Conservation (phyloP, 768 basidiomycete species). For the Leccinum boreale region DNA sequence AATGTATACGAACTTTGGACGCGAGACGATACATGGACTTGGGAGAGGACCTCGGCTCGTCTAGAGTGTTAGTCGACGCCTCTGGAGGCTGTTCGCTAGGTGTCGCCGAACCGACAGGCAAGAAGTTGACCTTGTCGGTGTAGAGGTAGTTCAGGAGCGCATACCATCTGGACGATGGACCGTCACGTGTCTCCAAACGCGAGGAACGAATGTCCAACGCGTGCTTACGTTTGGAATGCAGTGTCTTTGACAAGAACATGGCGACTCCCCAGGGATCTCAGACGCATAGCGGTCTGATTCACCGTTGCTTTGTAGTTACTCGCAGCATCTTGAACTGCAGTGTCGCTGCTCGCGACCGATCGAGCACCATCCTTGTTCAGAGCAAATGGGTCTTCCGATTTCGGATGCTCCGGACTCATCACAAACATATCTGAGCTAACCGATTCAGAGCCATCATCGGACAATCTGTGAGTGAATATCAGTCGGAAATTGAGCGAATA, state of each 20-base stretch:
- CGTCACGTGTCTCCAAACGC: background rate
- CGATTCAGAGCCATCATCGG: conserved; percentile 15
- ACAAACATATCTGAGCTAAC: conserved; percentile 16
- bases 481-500: background rate
- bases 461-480: conserved; percentile 6
- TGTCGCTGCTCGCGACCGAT: conserved; percentile 9
- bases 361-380: background rate
- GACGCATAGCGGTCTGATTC: conserved; percentile 1
- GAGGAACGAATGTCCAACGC: background rate
- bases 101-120: conserved; percentile 24
- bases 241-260: conserved; percentile 7
- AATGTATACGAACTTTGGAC: conserved; percentile 27
- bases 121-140: conserved; percentile 32
- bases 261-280: conserved; percentile 20
- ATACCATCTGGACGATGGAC: conserved; percentile 31
- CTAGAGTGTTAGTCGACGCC: conserved; percentile 3
- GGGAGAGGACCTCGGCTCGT: conserved; percentile 32
- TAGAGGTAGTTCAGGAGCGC: conserved; percentile 40
- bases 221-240: conserved; percentile 27
- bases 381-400: background rate
- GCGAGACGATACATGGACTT: conserved; percentile 47
- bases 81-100: background rate
- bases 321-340: background rate
- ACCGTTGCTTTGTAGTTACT: background rate
- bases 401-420: conserved; percentile 14